A percentile compares a stretch with the other conserved stretches of the same genome.
phyloP scores from a whole-genome alignment of 805 yeast species.

The Starmerella stigmatis region DNA sequence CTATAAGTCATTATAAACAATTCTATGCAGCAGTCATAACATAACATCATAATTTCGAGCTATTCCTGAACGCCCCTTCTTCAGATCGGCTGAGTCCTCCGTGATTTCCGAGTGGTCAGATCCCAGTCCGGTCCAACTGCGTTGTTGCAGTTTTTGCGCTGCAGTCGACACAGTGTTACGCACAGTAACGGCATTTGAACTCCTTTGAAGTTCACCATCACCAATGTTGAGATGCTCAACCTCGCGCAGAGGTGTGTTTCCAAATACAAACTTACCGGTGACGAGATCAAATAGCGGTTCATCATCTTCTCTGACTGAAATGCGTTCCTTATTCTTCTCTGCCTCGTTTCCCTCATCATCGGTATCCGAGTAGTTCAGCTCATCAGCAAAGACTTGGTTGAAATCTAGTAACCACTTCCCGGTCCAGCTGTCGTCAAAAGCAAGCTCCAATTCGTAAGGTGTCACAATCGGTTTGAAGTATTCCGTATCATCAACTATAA shows the following conservation, averaged over 20 bases:
- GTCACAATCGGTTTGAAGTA: constrained; percentile 87
- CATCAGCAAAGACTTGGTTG: constrained; percentile 38
- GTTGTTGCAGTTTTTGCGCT: constrained; percentile 58
- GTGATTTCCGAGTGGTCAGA: constrained; percentile 52
- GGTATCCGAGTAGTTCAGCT: constrained; percentile 18
- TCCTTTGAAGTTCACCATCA: constrained; percentile 26
- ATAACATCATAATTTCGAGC: constrained; percentile 76
- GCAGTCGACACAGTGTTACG: constrained; percentile 81
- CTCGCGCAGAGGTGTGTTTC: constrained; percentile 67
- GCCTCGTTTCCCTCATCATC: no score
- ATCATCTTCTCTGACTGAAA: constrained; percentile 34
- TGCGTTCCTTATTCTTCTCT: constrained; percentile 13
- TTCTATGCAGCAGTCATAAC: neutral
- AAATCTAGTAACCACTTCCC: constrained; percentile 89
- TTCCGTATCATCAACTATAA: constrained; percentile 64
- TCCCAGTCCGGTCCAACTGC: constrained; percentile 84
- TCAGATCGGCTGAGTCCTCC: constrained; percentile 65
- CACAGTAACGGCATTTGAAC: constrained; percentile 41
- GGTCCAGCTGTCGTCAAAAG: constrained; percentile 77
- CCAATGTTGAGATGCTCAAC: constrained; percentile 56
- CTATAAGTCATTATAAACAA: neutral
- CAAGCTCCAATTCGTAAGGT: constrained; percentile 79
- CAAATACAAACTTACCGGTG: constrained; percentile 61
- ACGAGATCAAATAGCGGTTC: constrained; percentile 84
- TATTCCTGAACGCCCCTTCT: constrained; percentile 75